phyloP scores from a whole-genome alignment of 371 early-diverging fungal genomes.

The Actinomortierella ambigua region DNA sequence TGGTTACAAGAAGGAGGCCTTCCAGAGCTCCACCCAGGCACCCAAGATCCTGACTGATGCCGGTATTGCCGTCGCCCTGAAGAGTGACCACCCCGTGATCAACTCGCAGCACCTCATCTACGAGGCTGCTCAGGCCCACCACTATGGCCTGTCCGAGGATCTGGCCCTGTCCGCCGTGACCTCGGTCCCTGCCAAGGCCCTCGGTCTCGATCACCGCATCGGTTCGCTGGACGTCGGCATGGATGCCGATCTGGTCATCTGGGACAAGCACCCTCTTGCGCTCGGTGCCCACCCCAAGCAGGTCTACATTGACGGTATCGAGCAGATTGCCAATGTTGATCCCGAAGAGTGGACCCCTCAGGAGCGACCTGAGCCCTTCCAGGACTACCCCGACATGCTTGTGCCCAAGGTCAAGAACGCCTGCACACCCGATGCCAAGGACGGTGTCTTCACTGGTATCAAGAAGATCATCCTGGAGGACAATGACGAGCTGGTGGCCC shows the following conservation, averaged over 20 bases:
- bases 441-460: constrained; percentile 41
- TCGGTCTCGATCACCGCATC: constrained; percentile 74
- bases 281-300: constrained; percentile 79
- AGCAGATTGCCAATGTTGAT: constrained; percentile 45
- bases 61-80: constrained; percentile 80
- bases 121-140: constrained; percentile 80
- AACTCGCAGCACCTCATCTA: constrained; percentile 77
- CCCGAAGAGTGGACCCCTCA: constrained; percentile 18
- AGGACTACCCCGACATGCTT: constrained; percentile 18
- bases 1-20: constrained; percentile 82
- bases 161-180: constrained; percentile 73
- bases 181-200: constrained; percentile 72
- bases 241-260: constrained; percentile 85
- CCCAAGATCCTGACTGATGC: constrained; percentile 71
- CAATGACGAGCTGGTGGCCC: constrained; percentile 15
- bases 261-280: constrained; percentile 72
- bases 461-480: constrained; percentile 30
- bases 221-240: constrained; percentile 72
- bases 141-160: constrained; percentile 75
- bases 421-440: constrained; percentile 38
- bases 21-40: constrained; percentile 65
- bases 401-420: constrained; percentile 23
- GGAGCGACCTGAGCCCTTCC: constrained; percentile 18
- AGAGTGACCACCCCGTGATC: constrained; percentile 83
- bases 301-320: constrained; percentile 82